Base-by-base conservation (phyloP, 495 filamentous ascomycete genomes). In the Poronia punctata region DNA sequence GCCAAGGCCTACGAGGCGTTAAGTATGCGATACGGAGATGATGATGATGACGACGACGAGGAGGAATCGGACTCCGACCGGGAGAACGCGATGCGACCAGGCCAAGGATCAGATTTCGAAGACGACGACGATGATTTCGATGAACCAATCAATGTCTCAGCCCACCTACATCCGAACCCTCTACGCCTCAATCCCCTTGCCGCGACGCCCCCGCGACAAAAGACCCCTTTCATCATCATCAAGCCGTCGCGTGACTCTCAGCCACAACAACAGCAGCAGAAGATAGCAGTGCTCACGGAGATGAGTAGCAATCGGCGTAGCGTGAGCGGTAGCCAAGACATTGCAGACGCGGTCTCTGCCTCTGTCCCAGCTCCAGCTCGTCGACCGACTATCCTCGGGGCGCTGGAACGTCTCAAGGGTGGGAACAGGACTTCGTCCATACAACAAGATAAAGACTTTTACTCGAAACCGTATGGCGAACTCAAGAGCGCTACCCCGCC, bases 361-460 rank as follows among this genome's bases (percentile, higher is more conserved):
- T 24, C 33, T 20, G 32, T 28, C 21, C 32, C 40, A 12, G 7
- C 31, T 34, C 6, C 34, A 1, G 27, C 38, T 11, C 43, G 35
- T 21, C 35, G 38, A 32, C 45, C 30, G 26, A 40, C 28, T 5
- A 15, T 39, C 9, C 32, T 38, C n/a, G 35, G 22, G 24, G 23
- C 27, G 27, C 24, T 32, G 46, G n/a, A 27, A 16, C 46, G 71
- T 17, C 45, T 19, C 18, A 30, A 41, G 26, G 47, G 38, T 10
- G 40, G 53, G 16, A 58, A 53, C 36, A 37, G 71, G 32, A 52
- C 60, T 38, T 62, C 60, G 35, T 66, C 65, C 7, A 71, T 72
- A 25, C 62, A 82, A 69, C 49, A 72, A 59, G 45, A 81, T 56
- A 17, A 60, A 58, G 37, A 71, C 65, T 73, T 73, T 57, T 70